Conservation (phyloP, 2,329 filamentous ascomycete genomes). For the Colletotrichum higginsianum region DNA sequence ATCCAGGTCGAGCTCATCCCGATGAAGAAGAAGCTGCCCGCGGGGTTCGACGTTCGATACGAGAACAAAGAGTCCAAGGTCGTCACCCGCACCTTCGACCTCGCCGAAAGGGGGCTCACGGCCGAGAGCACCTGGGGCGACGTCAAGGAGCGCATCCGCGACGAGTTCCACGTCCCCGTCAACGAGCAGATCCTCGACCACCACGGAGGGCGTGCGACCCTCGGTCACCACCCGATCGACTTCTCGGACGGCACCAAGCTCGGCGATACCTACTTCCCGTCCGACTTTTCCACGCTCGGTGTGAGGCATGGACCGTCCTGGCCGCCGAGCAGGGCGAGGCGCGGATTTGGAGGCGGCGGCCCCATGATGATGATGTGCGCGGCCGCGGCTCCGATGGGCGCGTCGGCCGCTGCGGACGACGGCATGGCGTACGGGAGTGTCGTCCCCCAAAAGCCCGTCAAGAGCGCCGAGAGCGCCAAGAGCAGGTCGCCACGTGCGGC, state of each 20-base stretch:
- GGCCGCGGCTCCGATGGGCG: not conserved
- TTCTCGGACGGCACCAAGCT: constrained; percentile 30
- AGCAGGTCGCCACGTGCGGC: not conserved
- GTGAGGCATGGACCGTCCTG: not conserved
- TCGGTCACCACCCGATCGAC: not conserved
- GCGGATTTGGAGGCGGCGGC: no score
- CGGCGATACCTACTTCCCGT: constrained; percentile 42
- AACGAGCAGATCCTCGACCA: constrained; percentile 23
- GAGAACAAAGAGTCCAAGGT: constrained; percentile 29
- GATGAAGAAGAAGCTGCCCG: constrained; percentile 33
- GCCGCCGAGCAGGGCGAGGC: no score
- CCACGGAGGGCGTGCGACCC: not conserved
- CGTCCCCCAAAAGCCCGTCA: no score
- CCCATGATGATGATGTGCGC: no score
- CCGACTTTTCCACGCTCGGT: constrained; percentile 28
- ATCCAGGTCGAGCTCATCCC: constrained; percentile 60
- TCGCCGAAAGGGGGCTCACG: constrained; percentile 31
- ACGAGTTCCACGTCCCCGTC: constrained; percentile 36
- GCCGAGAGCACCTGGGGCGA: constrained; percentile 40
- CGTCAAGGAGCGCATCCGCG: constrained; percentile 36
- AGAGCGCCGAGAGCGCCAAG: not conserved
- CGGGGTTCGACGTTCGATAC: constrained; percentile 40
- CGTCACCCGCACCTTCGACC: constrained; percentile 39
- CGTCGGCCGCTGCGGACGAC: not conserved
- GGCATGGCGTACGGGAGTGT: no score